Base-by-base conservation (phyloP, 208 protist species). In the Crithidia bombi region DNA sequence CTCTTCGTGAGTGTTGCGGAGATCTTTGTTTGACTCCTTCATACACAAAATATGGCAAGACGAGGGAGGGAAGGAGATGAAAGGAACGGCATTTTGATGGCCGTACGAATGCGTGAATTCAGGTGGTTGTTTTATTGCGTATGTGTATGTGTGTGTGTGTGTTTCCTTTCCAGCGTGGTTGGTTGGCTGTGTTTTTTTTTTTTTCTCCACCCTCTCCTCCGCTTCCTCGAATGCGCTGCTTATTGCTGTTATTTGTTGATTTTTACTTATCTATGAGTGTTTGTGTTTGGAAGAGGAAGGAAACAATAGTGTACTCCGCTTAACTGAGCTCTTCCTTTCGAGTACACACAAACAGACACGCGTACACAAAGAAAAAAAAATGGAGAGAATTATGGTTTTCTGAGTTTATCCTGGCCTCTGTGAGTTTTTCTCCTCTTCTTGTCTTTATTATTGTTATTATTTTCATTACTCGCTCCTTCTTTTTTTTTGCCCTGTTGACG, bases 231-330 rank as follows among this genome's bases (percentile, higher is more conserved):
- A n/a, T n/a, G n/a, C n/a, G n/a, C n/a, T n/a, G n/a, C n/a, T n/a
- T n/a, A n/a, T n/a, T n/a, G n/a, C n/a, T n/a, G n/a, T n/a, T n/a
- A n/a, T 59, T 17, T 36, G 23, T 23, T 5, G 3, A 5, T 41
- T 54, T 43, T 44, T 25, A 49, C n/a, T n/a, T n/a, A n/a, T n/a
- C n/a, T n/a, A n/a, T n/a, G n/a, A n/a, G n/a, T n/a, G 35, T 43
- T 49, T 67, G 49, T 57, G 49, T 54, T 54, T 32, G 11, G 54
- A 65, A 65, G 59, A 54, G 44, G 44, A 54, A 38, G 59, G 44
- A 65, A 65, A 65, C 59, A n/a, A 54, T 33, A 65, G 44, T 65
- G 11, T 44, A 65, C 59, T 51, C 59, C 54, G 59, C 41, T 65
- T 35, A 65, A 54, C 59, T 65, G 44, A 39, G n/a, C 54, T 38